Percentiles rank a stretch among this genome's conserved stretches.
phyloP scores from a whole-genome alignment of 805 yeast genomes.

The Saccharomycopsis amapae region DNA sequence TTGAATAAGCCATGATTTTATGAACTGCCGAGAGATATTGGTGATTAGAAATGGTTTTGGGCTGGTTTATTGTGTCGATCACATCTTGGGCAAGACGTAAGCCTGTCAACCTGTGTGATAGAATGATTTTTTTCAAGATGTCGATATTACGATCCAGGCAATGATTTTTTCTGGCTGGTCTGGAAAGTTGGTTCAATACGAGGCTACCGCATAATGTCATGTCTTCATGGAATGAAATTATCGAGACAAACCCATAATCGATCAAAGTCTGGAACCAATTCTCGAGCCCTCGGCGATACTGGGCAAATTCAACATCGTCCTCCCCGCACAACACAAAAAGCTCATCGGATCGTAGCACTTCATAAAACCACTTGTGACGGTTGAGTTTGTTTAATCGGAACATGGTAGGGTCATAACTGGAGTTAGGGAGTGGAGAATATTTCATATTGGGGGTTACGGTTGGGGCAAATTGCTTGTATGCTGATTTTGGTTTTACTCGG shows the following conservation, averaged over 20 bases:
- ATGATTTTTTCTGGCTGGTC: neutral
- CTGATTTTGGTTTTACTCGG: too few species aligned
- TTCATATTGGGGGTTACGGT: too few species aligned
- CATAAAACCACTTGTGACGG: neutral
- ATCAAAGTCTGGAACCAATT: conserved; percentile 9
- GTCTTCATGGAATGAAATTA: conserved; percentile 2
- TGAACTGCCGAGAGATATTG: conserved; percentile 3
- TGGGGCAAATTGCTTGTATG: too few species aligned
- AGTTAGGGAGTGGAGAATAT: too few species aligned
- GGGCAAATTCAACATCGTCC: neutral
- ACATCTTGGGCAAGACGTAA: conserved; percentile 7
- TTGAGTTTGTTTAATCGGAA: neutral
- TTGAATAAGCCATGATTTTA: conserved; percentile 10
- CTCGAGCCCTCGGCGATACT: conserved; percentile 2
- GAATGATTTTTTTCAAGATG: neutral
- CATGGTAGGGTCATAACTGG: neutral
- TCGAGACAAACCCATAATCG: neutral
- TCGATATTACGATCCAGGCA: neutral
- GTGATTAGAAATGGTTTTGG: neutral
- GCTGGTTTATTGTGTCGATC: conserved; percentile 8
- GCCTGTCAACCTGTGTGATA: conserved; percentile 4
- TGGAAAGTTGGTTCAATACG: neutral
- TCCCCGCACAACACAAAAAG: conserved; percentile 5
- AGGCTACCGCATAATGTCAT: neutral
- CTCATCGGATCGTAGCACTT: neutral